Percentiles rank a stretch among this genome's conserved stretches.
phyloP scores from a whole-genome alignment of 805 yeast genomes.

The Kodamaea neixiangensis region DNA sequence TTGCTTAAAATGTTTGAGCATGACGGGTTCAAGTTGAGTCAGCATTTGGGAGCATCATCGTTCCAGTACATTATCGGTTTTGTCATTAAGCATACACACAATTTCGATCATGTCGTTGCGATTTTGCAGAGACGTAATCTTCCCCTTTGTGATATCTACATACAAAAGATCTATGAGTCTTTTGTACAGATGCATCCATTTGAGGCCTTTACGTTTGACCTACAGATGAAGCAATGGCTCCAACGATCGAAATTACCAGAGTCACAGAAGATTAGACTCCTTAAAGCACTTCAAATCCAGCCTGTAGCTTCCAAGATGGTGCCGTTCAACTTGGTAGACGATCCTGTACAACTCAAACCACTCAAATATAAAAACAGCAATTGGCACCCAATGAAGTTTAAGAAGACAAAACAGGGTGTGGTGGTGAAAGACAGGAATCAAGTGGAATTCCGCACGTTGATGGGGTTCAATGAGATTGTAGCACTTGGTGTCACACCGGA shows the following conservation, averaged over 20 bases:
- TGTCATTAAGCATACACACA: slow-evolving; percentile 12
- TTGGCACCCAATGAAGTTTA: slow-evolving; percentile 26
- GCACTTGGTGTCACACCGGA: slow-evolving; percentile 41
- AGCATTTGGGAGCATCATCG: slow-evolving; percentile 26
- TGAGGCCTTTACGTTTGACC: slow-evolving; percentile 25
- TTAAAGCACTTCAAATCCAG: slow-evolving; percentile 18
- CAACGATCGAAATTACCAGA: background rate
- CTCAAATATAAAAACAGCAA: slow-evolving; percentile 26
- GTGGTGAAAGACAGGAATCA: slow-evolving; percentile 23
- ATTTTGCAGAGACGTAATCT: slow-evolving; percentile 24
- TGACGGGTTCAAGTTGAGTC: slow-evolving; percentile 29
- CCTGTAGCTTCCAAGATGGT: slow-evolving; percentile 26
- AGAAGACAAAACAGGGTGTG: slow-evolving; percentile 15
- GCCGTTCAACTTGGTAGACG: slow-evolving; percentile 26
- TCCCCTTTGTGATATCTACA: slow-evolving; percentile 24
- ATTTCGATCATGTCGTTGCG: slow-evolving; percentile 26
- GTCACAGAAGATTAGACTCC: background rate
- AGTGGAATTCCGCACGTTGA: slow-evolving; percentile 29
- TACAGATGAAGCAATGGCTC: slow-evolving; percentile 23
- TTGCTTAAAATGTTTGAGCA: slow-evolving; percentile 19
- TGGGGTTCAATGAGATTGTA: slow-evolving; percentile 35
- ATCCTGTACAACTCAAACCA: slow-evolving; percentile 13
- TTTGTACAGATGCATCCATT: slow-evolving; percentile 38
- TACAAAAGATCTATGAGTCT: slow-evolving; percentile 29
- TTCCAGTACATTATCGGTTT: slow-evolving; percentile 23